Evolutionary conservation across 768 basidiomycete species (phyloP).

Genomic region (Chalciporus chontae): DNA sequence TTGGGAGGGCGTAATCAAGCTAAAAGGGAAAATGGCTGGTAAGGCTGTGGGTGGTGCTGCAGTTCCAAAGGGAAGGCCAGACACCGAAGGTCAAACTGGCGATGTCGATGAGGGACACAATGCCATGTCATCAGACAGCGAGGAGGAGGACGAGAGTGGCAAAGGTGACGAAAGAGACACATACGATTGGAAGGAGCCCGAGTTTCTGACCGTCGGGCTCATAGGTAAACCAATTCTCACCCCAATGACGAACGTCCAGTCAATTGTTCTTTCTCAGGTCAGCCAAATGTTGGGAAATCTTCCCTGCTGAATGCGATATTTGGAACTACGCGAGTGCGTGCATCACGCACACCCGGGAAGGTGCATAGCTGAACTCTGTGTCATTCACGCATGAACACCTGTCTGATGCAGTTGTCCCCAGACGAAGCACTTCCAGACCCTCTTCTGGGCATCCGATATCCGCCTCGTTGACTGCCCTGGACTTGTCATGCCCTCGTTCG

Average conservation of each 20-base stretch:
- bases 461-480: conserved; percentile 96
- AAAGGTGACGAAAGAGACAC: conserved; percentile 8
- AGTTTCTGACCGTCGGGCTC: conserved; percentile 74
- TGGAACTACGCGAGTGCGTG: conserved; percentile 70
- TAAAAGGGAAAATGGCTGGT: conserved; percentile 43
- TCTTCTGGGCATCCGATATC: conserved; percentile 83
- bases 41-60: conserved; percentile 41
- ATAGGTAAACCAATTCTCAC: conserved; percentile 47
- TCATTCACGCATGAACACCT: neutral
- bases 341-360: conserved; percentile 86
- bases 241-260: neutral
- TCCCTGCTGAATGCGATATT: conserved; percentile 90
- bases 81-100: neutral
- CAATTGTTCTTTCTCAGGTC: conserved; percentile 44
- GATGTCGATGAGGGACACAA: conserved; percentile 22
- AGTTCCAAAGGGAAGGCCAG: conserved; percentile 28
- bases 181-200: conserved; percentile 39
- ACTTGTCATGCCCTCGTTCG: conserved; percentile 82
- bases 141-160: conserved; percentile 14
- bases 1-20: conserved; percentile 63
- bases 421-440: conserved; percentile 96
- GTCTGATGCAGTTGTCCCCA: conserved; percentile 21
- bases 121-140: conserved; percentile 6
- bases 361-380: conserved; percentile 31
- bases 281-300: conserved; percentile 96